A percentile compares a stretch with the other conserved stretches of the same genome.
Conservation (phyloP, 768 basidiomycete species). For the Phanerochaete sordida region DNA sequence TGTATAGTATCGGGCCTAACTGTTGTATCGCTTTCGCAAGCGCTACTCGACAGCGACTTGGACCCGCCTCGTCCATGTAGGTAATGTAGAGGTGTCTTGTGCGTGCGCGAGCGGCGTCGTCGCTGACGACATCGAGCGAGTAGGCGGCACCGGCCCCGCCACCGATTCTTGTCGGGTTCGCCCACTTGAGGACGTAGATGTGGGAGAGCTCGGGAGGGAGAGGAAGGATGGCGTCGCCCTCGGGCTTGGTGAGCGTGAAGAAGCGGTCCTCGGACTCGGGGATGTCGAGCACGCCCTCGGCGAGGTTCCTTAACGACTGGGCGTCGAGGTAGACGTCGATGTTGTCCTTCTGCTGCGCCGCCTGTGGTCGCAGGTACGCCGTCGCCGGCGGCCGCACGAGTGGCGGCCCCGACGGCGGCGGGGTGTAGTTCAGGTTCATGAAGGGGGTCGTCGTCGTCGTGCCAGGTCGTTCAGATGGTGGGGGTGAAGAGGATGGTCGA, state of each 20-base stretch:
- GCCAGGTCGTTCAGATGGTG: not conserved
- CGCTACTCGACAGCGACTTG: slow-evolving; percentile 13
- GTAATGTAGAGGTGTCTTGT: slow-evolving; percentile 15
- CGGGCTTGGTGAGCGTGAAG: slow-evolving; percentile 13
- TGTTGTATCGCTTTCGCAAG: slow-evolving; percentile 13
- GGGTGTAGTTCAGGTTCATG: not conserved
- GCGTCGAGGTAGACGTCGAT: slow-evolving; percentile 11
- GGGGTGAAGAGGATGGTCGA: not conserved
- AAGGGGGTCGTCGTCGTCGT: slow-evolving; percentile 1
- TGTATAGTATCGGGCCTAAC: slow-evolving; percentile 13
- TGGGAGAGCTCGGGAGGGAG: slow-evolving; percentile 1
- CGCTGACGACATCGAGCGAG: slow-evolving; percentile 12
- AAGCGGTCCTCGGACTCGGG: slow-evolving; percentile 11
- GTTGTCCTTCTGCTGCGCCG: not conserved
- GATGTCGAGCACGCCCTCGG: slow-evolving; percentile 12
- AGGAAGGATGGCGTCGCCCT: slow-evolving; percentile 6
- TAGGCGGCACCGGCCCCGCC: slow-evolving; percentile 12
- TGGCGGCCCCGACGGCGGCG: not conserved
- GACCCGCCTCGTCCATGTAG: slow-evolving; percentile 15
- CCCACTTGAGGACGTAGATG: slow-evolving; percentile 13
- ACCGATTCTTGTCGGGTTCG: slow-evolving; percentile 13
- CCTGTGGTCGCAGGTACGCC: not conserved
- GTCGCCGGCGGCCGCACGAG: not conserved
- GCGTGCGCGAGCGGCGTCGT: slow-evolving; percentile 8
- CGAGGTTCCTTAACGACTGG: slow-evolving; percentile 4